These are phyloP conservation scores for Rhynchospora breviuscula DNA, from an alignment of 176 grass and related monocot genomes.

Conservation along the genomic window DNA sequence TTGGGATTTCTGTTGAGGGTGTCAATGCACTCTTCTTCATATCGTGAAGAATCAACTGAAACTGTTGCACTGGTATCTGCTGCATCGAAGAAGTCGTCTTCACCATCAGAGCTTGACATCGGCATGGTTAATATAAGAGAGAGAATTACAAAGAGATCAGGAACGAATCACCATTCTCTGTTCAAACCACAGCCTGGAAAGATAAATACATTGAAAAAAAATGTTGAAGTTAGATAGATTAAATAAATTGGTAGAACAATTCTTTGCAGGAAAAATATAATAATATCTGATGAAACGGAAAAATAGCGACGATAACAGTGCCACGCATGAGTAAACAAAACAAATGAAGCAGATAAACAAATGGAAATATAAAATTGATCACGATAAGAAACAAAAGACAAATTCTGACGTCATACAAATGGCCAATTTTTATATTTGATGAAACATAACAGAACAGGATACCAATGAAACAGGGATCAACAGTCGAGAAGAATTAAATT, in stretches of 20 bases:
- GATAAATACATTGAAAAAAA: background rate
- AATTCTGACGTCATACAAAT: constrained; percentile 5
- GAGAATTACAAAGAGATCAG: constrained; percentile 12
- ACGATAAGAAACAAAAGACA: background rate
- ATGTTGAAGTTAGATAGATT: background rate
- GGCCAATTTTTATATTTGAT: background rate
- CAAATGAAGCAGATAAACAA: background rate
- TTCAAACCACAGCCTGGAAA: constrained; percentile 9
- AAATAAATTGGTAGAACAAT: background rate
- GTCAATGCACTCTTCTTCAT: constrained; percentile 34
- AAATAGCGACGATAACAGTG: background rate
- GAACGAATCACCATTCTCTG: background rate
- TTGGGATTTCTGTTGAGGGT: background rate
- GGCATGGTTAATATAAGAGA: constrained; percentile 37
- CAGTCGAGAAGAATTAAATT: background rate
- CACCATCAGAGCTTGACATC: constrained; percentile 40
- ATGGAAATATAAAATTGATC: background rate
- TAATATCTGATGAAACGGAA: background rate
- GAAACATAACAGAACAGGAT: background rate
- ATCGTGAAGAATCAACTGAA: constrained; percentile 41
- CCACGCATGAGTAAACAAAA: background rate
- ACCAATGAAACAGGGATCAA: constrained; percentile 9
- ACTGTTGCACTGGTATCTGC: constrained; percentile 35
- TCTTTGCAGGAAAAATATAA: background rate
- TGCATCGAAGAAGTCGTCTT: constrained; percentile 72